These are phyloP conservation scores for Trifolium subterraneum DNA, from an alignment of 306 rosid species.

Conservation along the genomic window DNA sequence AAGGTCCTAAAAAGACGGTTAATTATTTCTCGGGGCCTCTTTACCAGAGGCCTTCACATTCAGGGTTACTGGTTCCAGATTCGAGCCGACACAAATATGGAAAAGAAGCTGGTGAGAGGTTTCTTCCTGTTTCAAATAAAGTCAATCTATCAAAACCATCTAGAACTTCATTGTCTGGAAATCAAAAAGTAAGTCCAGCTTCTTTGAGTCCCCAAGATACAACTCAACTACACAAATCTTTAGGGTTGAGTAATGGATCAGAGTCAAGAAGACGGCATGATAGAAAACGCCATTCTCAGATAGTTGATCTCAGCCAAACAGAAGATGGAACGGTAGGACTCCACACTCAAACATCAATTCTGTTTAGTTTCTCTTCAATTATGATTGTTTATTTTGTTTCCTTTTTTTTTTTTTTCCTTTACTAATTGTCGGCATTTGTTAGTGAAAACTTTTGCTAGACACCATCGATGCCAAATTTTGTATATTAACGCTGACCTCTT, in stretches of 20 bases:
- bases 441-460: slow-evolving; percentile 16
- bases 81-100: slow-evolving; percentile 54
- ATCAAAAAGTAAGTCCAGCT: slow-evolving; percentile 57
- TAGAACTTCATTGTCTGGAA: slow-evolving; percentile 49
- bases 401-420: neutral
- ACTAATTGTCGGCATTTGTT: slow-evolving; percentile 12
- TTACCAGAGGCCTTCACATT: slow-evolving; percentile 59
- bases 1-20: slow-evolving; percentile 45
- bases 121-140: slow-evolving; percentile 42
- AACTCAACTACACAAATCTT: slow-evolving; percentile 45
- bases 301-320: slow-evolving; percentile 47
- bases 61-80: slow-evolving; percentile 72
- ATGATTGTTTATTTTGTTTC: slow-evolving; percentile 6
- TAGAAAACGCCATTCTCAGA: slow-evolving; percentile 48
- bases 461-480: slow-evolving; percentile 30
- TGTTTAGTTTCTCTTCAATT: slow-evolving; percentile 52
- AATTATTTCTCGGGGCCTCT: slow-evolving; percentile 52
- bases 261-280: slow-evolving; percentile 58
- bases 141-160: slow-evolving; percentile 53
- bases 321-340: slow-evolving; percentile 49
- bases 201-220: slow-evolving; percentile 42
- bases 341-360: slow-evolving; percentile 48
- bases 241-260: slow-evolving; percentile 51
- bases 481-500: neutral
- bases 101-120: slow-evolving; percentile 52